phyloP scores from a whole-genome alignment of 257 asterid species.

The Prunella vulgaris region DNA sequence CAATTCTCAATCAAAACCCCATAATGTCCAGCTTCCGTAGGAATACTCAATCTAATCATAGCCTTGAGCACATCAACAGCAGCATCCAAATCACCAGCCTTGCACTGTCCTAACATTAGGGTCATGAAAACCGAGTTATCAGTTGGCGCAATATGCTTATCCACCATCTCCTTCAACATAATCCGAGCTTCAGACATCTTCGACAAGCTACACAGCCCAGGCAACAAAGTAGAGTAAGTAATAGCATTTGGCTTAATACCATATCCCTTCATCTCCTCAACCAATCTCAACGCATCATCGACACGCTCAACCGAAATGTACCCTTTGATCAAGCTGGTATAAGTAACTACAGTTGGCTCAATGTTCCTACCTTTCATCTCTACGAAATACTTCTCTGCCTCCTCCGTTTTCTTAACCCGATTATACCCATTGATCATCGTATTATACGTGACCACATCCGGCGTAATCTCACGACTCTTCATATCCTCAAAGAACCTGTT shows the following conservation, averaged over 20 bases:
- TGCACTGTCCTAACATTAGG: constrained; percentile 65
- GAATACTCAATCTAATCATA: constrained; percentile 73
- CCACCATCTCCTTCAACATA: constrained; percentile 76
- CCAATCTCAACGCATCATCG: constrained; percentile 73
- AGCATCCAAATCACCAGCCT: constrained; percentile 68
- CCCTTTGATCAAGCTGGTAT: constrained; percentile 82
- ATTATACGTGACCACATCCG: constrained; percentile 71
- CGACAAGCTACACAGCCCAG: constrained; percentile 75
- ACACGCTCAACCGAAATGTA: constrained; percentile 55
- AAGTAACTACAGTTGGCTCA: constrained; percentile 66
- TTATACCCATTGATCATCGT: constrained; percentile 73
- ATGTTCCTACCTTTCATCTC: constrained; percentile 85
- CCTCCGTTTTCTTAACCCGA: constrained; percentile 65
- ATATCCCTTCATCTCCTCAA: constrained; percentile 74
- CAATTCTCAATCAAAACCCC: constrained; percentile 77
- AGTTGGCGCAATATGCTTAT: constrained; percentile 50
- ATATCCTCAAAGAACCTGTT: constrained; percentile 80
- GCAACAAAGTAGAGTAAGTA: constrained; percentile 75
- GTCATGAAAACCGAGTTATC: constrained; percentile 61
- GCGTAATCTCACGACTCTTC: constrained; percentile 64
- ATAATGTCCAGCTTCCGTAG: constrained; percentile 91
- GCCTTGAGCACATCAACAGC: constrained; percentile 75
- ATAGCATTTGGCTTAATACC: constrained; percentile 72
- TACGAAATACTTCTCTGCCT: constrained; percentile 71
- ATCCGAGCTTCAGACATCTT: constrained; percentile 67